Conservation (phyloP, 768 basidiomycete species). For the Panaeolus cyanescens region DNA sequence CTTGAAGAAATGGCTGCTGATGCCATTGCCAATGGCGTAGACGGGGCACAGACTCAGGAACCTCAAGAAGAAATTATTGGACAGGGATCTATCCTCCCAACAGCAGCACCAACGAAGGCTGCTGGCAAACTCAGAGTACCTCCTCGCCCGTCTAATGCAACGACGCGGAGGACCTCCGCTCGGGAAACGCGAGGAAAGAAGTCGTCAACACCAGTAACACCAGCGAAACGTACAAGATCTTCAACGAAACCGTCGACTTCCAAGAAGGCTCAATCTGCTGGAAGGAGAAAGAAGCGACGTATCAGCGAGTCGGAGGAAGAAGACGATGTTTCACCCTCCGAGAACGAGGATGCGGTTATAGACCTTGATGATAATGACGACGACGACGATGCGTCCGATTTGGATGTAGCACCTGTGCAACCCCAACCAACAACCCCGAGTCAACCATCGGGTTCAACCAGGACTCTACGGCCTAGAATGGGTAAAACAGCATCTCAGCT, state of each 20-base stretch:
- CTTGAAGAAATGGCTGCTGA: slow-evolving; percentile 68
- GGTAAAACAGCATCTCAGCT: slow-evolving; percentile 53
- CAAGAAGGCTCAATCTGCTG: not conserved
- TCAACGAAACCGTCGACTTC: not conserved
- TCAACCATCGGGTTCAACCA: slow-evolving; percentile 28
- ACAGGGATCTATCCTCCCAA: not conserved
- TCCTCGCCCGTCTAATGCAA: not conserved
- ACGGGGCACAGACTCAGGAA: slow-evolving; percentile 7
- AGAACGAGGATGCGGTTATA: slow-evolving; percentile 1
- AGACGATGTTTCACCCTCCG: slow-evolving; percentile 11
- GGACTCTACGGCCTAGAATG: slow-evolving; percentile 61
- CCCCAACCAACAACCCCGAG: slow-evolving; percentile 10
- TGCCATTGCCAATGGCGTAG: slow-evolving; percentile 20
- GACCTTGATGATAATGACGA: slow-evolving; percentile 8
- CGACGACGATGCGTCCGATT: slow-evolving; percentile 23
- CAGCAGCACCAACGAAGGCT: slow-evolving; percentile 9
- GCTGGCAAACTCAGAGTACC: slow-evolving; percentile 7
- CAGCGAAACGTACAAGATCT: slow-evolving; percentile 6
- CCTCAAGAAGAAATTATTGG: slow-evolving; percentile 5
- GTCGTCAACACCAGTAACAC: slow-evolving; percentile 4
- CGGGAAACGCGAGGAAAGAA: slow-evolving; percentile 2
- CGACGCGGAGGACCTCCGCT: slow-evolving; percentile 1
- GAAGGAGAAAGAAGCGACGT: slow-evolving; percentile 9
- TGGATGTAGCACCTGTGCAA: slow-evolving; percentile 21
- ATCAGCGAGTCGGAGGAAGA: slow-evolving; percentile 11